Percentiles rank a stretch among this genome's conserved stretches.
Conservation (phyloP, 1,284 basidiomycete genomes). For the Ustilago shanxiensis region DNA sequence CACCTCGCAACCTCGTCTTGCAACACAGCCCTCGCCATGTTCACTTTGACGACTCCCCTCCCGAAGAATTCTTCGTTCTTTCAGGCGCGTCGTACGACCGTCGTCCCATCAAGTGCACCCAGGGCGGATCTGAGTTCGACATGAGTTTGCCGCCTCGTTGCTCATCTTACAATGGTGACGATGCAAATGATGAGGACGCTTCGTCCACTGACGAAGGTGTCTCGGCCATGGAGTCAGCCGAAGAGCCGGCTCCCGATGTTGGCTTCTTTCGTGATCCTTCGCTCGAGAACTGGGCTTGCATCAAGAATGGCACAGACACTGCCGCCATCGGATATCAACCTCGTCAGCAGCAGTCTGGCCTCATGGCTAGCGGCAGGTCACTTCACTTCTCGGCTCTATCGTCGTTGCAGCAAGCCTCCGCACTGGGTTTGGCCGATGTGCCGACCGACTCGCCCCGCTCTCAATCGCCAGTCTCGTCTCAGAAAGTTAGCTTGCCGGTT, state of each 20-base stretch:
- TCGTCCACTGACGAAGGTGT: slow-evolving; percentile 24
- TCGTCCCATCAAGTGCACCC: slow-evolving; percentile 60
- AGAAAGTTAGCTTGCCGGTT: slow-evolving; percentile 53
- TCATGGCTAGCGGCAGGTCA: slow-evolving; percentile 51
- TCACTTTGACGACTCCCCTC: slow-evolving; percentile 55
- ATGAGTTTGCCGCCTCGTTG: slow-evolving; percentile 54
- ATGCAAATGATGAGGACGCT: slow-evolving; percentile 34
- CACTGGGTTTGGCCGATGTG: slow-evolving; percentile 14
- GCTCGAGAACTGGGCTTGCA: slow-evolving; percentile 55
- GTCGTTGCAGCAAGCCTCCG: slow-evolving; percentile 36
- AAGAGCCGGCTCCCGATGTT: slow-evolving; percentile 42
- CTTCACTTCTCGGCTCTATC: slow-evolving; percentile 51
- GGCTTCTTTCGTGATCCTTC: slow-evolving; percentile 35
- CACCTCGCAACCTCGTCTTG: slow-evolving; percentile 30
- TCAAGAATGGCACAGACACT: slow-evolving; percentile 55
- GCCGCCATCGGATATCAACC: slow-evolving; percentile 43
- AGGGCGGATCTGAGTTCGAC: slow-evolving; percentile 56
- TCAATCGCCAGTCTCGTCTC: slow-evolving; percentile 12
- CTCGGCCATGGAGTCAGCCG: slow-evolving; percentile 22
- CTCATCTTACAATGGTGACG: slow-evolving; percentile 47
- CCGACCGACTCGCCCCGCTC: slow-evolving; percentile 12
- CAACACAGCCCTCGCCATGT: slow-evolving; percentile 41
- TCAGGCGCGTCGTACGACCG: slow-evolving; percentile 58
- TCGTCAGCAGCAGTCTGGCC: slow-evolving; percentile 45
- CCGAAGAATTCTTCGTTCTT: slow-evolving; percentile 53